Evolutionary conservation across 495 filamentous ascomycete species (phyloP), one percentile per base, ranked within the genome.

Genomic region (Filosporella fistucella): DNA sequence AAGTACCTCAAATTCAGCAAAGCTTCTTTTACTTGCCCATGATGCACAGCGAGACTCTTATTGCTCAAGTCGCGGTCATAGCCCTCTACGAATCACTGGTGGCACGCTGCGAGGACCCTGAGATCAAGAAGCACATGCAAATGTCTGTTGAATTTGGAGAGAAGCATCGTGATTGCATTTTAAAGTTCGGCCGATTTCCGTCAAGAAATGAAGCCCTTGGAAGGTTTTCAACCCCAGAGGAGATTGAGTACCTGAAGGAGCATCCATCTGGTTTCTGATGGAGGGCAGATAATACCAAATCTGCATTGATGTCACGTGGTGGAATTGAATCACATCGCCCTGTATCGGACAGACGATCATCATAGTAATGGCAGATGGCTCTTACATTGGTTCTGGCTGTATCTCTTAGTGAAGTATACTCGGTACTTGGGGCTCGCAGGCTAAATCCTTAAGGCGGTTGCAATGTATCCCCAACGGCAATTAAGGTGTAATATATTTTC

Each of bases 11-110:
- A 6, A 47, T 58, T 10, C 59, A 64, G 30, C 55, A 55, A 45
- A 42, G 56, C 8, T 68, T 64, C 36, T 57, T 70, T 39, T 68
- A 68, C 45, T 46, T 63, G 8, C 63, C 64, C 0, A 57, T 70
- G 16, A 63, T 61, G 49, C 68, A 68, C 30, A 55, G 54, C 16
- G 68, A 68, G 44, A 35, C 52, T 12, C 29, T 68, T 23, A 45
- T 58, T 11, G 58, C 58, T 32, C 67, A 68, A 44, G 45, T 65
- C 22, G 48, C 58, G 3, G 58, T 48, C 1, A 30, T 61, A 13
- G 55, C 57, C 18, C 36, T 65, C 2, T 66, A 55, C 40, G 61
- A 63, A 16, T 51, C 58, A 1, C 30, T 63, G 32, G 6, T 35
- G 12, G 32, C 45, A n/a, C 25, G 47, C 3, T 34, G 33, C 32